Evolutionary conservation across 805 yeast species (phyloP), one percentile per base, ranked within the genome.

Genomic region (Saccharomycopsis fodiens): DNA sequence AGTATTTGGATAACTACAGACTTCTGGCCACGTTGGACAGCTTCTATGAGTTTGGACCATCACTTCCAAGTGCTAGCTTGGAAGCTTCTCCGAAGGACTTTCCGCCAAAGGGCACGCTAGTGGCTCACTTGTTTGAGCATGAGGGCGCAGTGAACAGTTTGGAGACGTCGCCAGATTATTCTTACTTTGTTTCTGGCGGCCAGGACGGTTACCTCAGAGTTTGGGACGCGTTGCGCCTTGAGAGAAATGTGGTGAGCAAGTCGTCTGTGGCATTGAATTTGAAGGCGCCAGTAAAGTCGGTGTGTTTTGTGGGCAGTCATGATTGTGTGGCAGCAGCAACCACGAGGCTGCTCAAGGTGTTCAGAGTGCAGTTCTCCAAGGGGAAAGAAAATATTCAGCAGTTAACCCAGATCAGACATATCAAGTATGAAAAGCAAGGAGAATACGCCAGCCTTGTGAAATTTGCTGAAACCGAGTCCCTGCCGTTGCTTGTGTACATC

Each of bases 111-210:
- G 85, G 85, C 0, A 63, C 64, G 2, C 58, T 82, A n/a, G 75
- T 84, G 2, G 73, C 88, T 0, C 78, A 75, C 45, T 64, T 85
- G 39, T 68, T 74, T 34, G 86, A 83, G 36, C 87, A 82, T 55
- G 65, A 65, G n/a, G 68, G 76, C 0, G 56, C 77, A 2, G 66
- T 88, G n/a, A 77, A 70, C 19, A 64, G 79, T 22, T 57, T 87
- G 6, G 74, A 70, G 1, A 72, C 76, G 0, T 71, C 85, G 3
- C 79, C 82, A 0, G 79, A 82, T 23, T 72, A 77, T 13, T 73
- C 74, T 20, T 82, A 76, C 52, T 79, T 91, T 52, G 65, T 87
- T 2, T 79, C 93, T 1, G 95, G 88, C 2, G 85, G 93, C 5
- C 83, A 79, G 40, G 72, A 73, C 23, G 96, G 97, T 0, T 57